Conservation (phyloP, 2,329 filamentous ascomycete species). For the Trichoderma harzianum region DNA sequence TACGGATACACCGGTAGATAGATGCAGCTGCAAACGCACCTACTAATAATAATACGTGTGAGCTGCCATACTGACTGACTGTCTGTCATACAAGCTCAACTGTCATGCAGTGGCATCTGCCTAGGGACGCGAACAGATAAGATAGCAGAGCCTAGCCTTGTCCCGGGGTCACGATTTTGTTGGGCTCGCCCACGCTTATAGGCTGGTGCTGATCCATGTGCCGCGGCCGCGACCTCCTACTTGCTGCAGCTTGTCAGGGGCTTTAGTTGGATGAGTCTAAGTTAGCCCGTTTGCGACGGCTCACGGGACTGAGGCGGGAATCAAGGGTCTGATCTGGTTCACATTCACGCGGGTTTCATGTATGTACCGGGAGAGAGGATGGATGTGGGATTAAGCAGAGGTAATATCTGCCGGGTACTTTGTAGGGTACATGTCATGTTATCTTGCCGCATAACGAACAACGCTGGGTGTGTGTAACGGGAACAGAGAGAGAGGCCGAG, state of each 20-base stretch:
- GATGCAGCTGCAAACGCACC: background rate
- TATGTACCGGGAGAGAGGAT: background rate
- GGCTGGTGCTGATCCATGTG: background rate
- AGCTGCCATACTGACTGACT: background rate
- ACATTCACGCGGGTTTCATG: no score
- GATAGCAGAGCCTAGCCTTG: background rate
- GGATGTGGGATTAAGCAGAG: background rate
- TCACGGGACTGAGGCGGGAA: background rate
- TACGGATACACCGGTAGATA: background rate
- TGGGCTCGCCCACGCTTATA: background rate
- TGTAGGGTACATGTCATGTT: background rate
- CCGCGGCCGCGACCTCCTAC: constrained; percentile 2
- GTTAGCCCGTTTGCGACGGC: background rate
- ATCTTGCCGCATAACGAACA: background rate
- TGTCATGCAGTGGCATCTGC: background rate
- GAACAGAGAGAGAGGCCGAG: background rate
- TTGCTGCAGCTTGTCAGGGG: background rate
- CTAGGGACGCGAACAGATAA: background rate
- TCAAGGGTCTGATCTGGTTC: background rate
- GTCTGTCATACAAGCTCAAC: background rate
- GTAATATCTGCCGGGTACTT: background rate
- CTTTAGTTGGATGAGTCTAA: background rate
- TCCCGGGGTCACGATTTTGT: background rate
- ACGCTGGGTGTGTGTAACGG: no score
- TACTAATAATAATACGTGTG: background rate